These are phyloP conservation scores for Colletotrichum sidae DNA, from an alignment of 2,329 filamentous ascomycete genomes.

Conservation along the genomic window DNA sequence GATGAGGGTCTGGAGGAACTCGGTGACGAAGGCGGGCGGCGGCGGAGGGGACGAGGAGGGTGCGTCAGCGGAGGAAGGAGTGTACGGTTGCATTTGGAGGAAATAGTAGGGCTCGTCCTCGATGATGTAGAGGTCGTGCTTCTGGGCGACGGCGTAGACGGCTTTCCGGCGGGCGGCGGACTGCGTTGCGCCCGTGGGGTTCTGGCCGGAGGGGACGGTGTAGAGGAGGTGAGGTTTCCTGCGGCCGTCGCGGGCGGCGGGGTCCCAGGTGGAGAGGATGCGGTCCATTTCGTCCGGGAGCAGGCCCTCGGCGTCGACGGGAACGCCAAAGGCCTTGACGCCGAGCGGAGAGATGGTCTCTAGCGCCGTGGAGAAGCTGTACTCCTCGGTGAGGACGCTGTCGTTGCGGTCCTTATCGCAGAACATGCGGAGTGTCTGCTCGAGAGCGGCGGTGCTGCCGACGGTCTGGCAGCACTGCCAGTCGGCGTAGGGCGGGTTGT, in stretches of 20 bases:
- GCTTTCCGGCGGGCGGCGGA: slow-evolving; percentile 73
- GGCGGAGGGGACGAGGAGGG: slow-evolving; percentile 59
- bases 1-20: slow-evolving; percentile 79
- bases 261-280: slow-evolving; percentile 63
- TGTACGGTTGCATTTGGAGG: slow-evolving; percentile 86
- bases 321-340: slow-evolving; percentile 61
- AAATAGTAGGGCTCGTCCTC: slow-evolving; percentile 98
- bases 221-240: slow-evolving; percentile 68
- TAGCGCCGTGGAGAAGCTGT: slow-evolving; percentile 83
- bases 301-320: slow-evolving; percentile 66
- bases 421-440: slow-evolving; percentile 87
- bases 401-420: slow-evolving; percentile 77
- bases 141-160: slow-evolving; percentile 82
- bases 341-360: slow-evolving; percentile 68
- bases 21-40: slow-evolving; percentile 71
- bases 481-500: slow-evolving; percentile 87
- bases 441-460: slow-evolving; percentile 87
- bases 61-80: slow-evolving; percentile 50
- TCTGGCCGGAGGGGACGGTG: slow-evolving; percentile 82
- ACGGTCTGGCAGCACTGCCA: slow-evolving; percentile 88
- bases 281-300: slow-evolving; percentile 64
- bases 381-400: slow-evolving; percentile 87
- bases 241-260: slow-evolving; percentile 54
- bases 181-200: slow-evolving; percentile 90
- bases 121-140: slow-evolving; percentile 87